Evolutionary conservation across 1,284 basidiomycete genomes (phyloP).

Genomic region (Mycosarcoma mackinlayi): DNA sequence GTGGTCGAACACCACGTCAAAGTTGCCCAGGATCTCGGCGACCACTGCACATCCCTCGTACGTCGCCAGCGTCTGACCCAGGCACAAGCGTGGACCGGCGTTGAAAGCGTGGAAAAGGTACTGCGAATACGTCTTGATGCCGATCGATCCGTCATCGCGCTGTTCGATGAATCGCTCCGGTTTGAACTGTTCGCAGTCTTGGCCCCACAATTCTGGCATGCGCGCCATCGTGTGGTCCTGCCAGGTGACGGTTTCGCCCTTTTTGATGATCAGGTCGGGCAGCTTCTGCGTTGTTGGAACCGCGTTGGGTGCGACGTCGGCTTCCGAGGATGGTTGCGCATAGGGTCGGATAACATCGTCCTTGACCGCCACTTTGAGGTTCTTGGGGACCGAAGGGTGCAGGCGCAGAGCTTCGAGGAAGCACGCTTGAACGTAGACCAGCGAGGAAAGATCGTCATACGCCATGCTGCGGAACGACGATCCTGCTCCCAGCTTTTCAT

Average conservation of each 20-base stretch:
- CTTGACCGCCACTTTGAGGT: slow-evolving; percentile 45
- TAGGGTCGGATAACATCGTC: slow-evolving; percentile 59
- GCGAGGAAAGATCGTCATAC: slow-evolving; percentile 51
- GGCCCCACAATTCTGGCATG: slow-evolving; percentile 60
- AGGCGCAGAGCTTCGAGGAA: slow-evolving; percentile 57
- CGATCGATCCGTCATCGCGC: slow-evolving; percentile 62
- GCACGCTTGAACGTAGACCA: slow-evolving; percentile 55
- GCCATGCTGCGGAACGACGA: slow-evolving; percentile 28
- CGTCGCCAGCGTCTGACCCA: slow-evolving; percentile 65
- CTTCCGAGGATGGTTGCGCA: slow-evolving; percentile 28
- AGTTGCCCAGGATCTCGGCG: slow-evolving; percentile 45
- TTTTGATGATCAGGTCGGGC: slow-evolving; percentile 49
- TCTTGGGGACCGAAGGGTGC: slow-evolving; percentile 63
- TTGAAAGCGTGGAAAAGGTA: slow-evolving; percentile 68
- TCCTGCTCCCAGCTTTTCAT: slow-evolving; percentile 45
- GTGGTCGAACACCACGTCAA: slow-evolving; percentile 35
- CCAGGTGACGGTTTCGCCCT: slow-evolving; percentile 50
- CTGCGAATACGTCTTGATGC: slow-evolving; percentile 70
- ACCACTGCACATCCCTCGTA: slow-evolving; percentile 55
- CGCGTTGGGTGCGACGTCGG: slow-evolving; percentile 38
- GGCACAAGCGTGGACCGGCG: slow-evolving; percentile 61
- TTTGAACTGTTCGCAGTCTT: slow-evolving; percentile 65
- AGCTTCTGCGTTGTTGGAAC: slow-evolving; percentile 33
- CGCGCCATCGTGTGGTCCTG: slow-evolving; percentile 57
- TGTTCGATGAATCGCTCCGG: slow-evolving; percentile 63